Evolutionary conservation across 2,329 filamentous ascomycete genomes (phyloP).

Genomic region (Talaromyces sp.): DNA sequence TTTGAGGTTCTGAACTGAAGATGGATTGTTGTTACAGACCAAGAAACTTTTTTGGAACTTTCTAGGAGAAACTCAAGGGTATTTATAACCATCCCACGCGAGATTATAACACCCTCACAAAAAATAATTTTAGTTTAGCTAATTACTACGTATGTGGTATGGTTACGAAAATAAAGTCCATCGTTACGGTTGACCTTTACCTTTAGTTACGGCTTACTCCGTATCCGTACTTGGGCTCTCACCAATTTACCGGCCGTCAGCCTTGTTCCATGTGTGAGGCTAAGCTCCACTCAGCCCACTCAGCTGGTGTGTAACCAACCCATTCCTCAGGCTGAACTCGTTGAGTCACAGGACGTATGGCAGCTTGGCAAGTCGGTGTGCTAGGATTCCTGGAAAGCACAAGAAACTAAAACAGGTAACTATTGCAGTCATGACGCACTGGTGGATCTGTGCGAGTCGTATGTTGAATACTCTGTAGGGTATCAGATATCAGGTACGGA

Average conservation of each 20-base stretch:
- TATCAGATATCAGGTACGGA: neutral
- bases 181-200: constrained; percentile 2
- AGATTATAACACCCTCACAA: neutral
- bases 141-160: constrained; percentile 4
- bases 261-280: constrained; percentile 13
- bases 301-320: constrained; percentile 10
- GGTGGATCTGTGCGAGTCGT: constrained; percentile 7
- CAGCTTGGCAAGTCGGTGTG: neutral
- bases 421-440: constrained; percentile 7
- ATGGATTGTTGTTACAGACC: neutral
- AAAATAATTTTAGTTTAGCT: neutral
- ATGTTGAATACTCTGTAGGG: neutral
- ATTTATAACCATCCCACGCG: constrained; percentile 7
- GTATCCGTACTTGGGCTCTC: constrained; percentile 1
- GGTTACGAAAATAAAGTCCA: neutral
- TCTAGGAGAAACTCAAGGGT: constrained; percentile 9
- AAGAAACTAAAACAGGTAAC: constrained; percentile 9
- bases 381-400: neutral
- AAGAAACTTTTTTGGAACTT: neutral
- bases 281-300: constrained; percentile 6
- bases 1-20: neutral
- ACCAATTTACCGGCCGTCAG: constrained; percentile 10
- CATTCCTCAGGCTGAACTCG: constrained; percentile 8
- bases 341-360: constrained; percentile 8
- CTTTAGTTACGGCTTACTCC: neutral